Evolutionary conservation across 2,329 filamentous ascomycete species (phyloP).

Genomic region (Laburnicola sp.): DNA sequence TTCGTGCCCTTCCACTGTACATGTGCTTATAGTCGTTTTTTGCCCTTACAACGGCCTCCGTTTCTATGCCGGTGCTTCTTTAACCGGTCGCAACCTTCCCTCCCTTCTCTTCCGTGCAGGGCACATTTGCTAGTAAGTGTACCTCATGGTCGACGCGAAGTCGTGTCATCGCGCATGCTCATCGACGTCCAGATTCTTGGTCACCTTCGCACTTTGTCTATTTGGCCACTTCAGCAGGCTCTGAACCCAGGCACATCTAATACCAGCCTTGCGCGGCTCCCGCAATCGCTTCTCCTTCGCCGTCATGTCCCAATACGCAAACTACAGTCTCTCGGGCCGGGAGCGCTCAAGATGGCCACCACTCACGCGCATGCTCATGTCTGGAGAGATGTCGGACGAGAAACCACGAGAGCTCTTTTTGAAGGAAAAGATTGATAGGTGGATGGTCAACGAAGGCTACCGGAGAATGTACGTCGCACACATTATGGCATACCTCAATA

Average conservation of each 20-base stretch:
- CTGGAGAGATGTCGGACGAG: constrained; percentile 78
- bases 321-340: constrained; percentile 43
- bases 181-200: constrained; percentile 30
- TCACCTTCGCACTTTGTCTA: constrained; percentile 31
- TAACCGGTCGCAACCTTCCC: constrained; percentile 38
- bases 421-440: constrained; percentile 75
- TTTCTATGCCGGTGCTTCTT: constrained; percentile 46
- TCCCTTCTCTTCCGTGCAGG: constrained; percentile 42
- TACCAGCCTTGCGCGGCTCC: constrained; percentile 19
- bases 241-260: constrained; percentile 41
- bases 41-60: constrained; percentile 39
- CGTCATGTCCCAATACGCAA: constrained; percentile 38
- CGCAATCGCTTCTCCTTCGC: constrained; percentile 11
- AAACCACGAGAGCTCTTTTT: constrained; percentile 67
- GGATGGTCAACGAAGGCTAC: constrained; percentile 90
- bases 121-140: constrained; percentile 43
- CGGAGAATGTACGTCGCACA: constrained; percentile 68
- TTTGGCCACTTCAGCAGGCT: constrained; percentile 45
- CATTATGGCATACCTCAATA: not conserved
- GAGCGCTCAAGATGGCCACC: constrained; percentile 83
- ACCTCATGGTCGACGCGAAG: constrained; percentile 2
- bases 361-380: constrained; percentile 78
- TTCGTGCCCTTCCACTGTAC: constrained; percentile 20
- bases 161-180: constrained; percentile 19
- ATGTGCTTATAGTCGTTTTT: constrained; percentile 46